A percentile compares a stretch with the other conserved stretches of the same genome.
These are phyloP conservation scores for Lecanosticta acicola DNA, from an alignment of 2,329 filamentous ascomycete genomes.

Conservation along the genomic window DNA sequence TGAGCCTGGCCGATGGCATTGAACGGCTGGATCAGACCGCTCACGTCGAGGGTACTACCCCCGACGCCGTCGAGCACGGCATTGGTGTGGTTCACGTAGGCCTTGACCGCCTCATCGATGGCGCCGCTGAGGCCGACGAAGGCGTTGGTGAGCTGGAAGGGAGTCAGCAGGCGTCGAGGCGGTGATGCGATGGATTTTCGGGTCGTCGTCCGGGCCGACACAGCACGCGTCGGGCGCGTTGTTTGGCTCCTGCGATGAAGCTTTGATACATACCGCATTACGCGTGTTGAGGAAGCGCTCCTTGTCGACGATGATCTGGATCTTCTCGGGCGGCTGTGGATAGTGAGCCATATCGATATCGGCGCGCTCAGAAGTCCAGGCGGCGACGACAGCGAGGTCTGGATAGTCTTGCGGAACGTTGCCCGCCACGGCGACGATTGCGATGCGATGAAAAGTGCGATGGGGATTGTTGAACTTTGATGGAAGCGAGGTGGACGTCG, in stretches of 20 bases:
- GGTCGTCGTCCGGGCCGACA: background rate
- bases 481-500: no score
- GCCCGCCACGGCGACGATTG: background rate
- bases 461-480: no score
- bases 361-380: background rate
- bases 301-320: slow-evolving; percentile 14
- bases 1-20: slow-evolving; percentile 22
- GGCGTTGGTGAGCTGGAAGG: slow-evolving; percentile 62
- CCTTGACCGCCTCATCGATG: slow-evolving; percentile 71
- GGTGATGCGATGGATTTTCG: background rate
- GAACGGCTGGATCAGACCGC: slow-evolving; percentile 28
- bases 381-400: background rate
- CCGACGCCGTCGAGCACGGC: slow-evolving; percentile 62
- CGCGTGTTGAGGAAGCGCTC: slow-evolving; percentile 20
- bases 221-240: background rate
- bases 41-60: slow-evolving; percentile 28
- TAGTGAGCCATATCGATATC: background rate
- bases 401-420: background rate
- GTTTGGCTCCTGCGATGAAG: background rate
- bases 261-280: slow-evolving; percentile 18
- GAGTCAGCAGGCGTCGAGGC: background rate
- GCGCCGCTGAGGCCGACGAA: slow-evolving; percentile 74
- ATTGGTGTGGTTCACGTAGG: slow-evolving; percentile 85
- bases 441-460: background rate
- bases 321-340: slow-evolving; percentile 5